Base-by-base conservation (phyloP, 176 grass and related monocot species). In the Oryza punctata region DNA sequence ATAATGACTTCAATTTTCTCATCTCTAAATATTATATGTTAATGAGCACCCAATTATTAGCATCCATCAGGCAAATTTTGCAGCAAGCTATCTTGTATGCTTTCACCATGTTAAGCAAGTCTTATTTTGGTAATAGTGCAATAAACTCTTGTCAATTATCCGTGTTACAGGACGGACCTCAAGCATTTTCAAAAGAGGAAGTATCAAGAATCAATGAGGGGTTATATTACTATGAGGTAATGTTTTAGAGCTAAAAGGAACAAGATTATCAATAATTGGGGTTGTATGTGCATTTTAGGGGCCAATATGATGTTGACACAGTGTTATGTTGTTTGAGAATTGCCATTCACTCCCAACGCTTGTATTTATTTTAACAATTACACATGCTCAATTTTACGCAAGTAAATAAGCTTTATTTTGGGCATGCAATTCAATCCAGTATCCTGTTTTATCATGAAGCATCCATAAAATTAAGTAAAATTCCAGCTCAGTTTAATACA, bases 161-260 rank as follows among this genome's bases (percentile, higher is more conserved):
- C 68, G 49, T 80, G 40, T 84, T 86, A n/a, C 88, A 91, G 88
- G 90, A 89, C 25, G 81, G 84, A 73, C 86, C 83, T 67, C 91
- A 90, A 65, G 65, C 88, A 49, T 94, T 96, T 83, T 94, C 91
- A 41, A 94, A 78, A 72, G 97, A 96, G 84, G 89, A 92, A 87
- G 91, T 89, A 76, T 92, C 93, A 72, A 85, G 75, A 72, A 99
- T 99, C 72, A 96, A 78, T 6, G 93, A 99, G 16, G 93, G 80
- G 19, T 81, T 96, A 60, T 99, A 96, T 81, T 90, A 80, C 76
- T 99, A 94, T 69, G 97, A 96, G 97, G 97, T 96, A 68, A 85
- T 19, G 33, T 69, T 33, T 93, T 77, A 76, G 79, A 80, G 19
- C 72, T 61, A 46, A 66, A 30, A 50, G 67, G 88, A 67, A 73